Percentiles rank a stretch among this genome's conserved stretches.
Conservation (phyloP, 139 green algal genomes). For the Microglena sp. region DNA sequence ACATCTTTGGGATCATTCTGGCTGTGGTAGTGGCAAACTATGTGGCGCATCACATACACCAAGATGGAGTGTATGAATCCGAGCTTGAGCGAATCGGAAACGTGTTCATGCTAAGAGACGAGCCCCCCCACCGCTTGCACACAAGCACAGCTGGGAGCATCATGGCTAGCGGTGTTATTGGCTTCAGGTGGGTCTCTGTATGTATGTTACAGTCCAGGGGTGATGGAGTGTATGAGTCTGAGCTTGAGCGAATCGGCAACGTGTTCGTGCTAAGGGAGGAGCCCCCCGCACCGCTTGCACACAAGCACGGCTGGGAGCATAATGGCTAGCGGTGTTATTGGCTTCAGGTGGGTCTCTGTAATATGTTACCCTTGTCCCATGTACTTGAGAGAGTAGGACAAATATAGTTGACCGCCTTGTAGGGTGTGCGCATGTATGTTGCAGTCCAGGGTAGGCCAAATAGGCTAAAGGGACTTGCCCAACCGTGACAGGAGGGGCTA, state of each 20-base stretch:
- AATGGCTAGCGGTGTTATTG: slow-evolving; percentile 58
- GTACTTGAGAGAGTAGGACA: no score
- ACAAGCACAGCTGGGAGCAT: slow-evolving; percentile 41
- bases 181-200: no score
- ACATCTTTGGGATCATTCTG: slow-evolving; percentile 76
- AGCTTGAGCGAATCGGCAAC: slow-evolving; percentile 70
- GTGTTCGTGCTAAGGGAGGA: slow-evolving; percentile 69
- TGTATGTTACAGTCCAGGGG: no score
- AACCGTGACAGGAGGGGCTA: no score
- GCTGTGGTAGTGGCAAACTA: slow-evolving; percentile 77
- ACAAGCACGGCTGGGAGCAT: slow-evolving; percentile 41
- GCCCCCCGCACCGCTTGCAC: slow-evolving; percentile 58
- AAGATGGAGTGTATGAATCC: slow-evolving; percentile 79
- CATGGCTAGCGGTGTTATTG: slow-evolving; percentile 58
- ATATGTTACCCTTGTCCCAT: no score
- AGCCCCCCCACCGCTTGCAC: slow-evolving; percentile 63
- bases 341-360: no score
- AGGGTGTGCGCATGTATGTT: no score
- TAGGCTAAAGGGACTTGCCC: no score
- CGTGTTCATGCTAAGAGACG: slow-evolving; percentile 64
- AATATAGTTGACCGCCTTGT: no score
- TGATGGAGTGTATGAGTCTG: slow-evolving; percentile 87
- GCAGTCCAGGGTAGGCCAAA: no score
- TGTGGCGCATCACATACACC: slow-evolving; percentile 65
- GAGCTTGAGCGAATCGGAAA: slow-evolving; percentile 73